phyloP scores from a whole-genome alignment of 805 yeast genomes.

The Nakazawaea siamensis region DNA sequence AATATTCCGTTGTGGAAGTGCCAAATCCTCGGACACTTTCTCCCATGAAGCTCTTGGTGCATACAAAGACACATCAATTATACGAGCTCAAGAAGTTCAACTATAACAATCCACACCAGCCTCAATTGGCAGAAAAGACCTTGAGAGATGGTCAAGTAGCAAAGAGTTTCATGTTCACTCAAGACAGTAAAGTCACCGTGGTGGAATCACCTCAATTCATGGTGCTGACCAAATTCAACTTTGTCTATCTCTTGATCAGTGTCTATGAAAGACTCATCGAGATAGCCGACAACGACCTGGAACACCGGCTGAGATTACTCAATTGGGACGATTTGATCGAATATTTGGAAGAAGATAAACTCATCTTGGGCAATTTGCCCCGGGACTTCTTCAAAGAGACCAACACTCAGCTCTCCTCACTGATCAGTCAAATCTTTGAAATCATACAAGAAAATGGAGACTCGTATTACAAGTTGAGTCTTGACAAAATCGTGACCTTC shows the following conservation, averaged over 20 bases:
- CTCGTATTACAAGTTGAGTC: constrained; percentile 34
- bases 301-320: constrained; percentile 20
- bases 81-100: constrained; percentile 32
- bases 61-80: constrained; percentile 14
- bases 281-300: constrained; percentile 14
- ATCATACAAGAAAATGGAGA: constrained; percentile 34
- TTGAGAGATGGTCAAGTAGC: constrained; percentile 25
- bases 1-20: constrained; percentile 8
- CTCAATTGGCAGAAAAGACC: constrained; percentile 19
- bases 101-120: constrained; percentile 27
- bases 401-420: constrained; percentile 15
- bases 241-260: constrained; percentile 29
- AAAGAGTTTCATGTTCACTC: constrained; percentile 29
- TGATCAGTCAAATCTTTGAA: constrained; percentile 30
- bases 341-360: constrained; percentile 17
- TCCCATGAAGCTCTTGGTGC: constrained; percentile 13
- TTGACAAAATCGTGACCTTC: constrained; percentile 27
- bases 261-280: constrained; percentile 22
- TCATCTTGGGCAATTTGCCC: constrained; percentile 21
- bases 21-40: constrained; percentile 12
- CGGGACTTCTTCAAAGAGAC: constrained; percentile 22
- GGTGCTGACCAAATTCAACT: constrained; percentile 31
- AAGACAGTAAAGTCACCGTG: constrained; percentile 24
- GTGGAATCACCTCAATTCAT: constrained; percentile 31
- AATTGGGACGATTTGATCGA: constrained; percentile 38